phyloP scores from a whole-genome alignment of 768 basidiomycete genomes.

The Lepiota subincarnata region DNA sequence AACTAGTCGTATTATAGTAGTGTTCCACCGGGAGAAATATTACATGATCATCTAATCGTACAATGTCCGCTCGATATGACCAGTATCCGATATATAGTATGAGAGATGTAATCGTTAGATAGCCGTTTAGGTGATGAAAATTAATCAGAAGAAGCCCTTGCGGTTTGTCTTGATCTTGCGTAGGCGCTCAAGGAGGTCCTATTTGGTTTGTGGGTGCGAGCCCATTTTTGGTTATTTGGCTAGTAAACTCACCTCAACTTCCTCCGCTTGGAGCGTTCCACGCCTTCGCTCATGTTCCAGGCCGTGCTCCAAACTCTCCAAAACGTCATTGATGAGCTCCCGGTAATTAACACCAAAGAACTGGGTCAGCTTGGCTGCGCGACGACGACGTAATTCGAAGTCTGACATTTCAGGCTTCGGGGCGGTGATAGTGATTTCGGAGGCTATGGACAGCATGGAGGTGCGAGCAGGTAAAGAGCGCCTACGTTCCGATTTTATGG shows the following conservation, averaged over 20 bases:
- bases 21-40: slow-evolving; percentile 10
- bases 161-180: slow-evolving; percentile 54
- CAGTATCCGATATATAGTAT: slow-evolving; percentile 8
- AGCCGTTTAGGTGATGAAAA: slow-evolving; percentile 2
- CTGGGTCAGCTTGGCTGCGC: slow-evolving; percentile 79
- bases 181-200: slow-evolving; percentile 56
- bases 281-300: slow-evolving; percentile 62
- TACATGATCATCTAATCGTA: slow-evolving; percentile 8
- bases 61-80: slow-evolving; percentile 10
- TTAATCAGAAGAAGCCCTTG: slow-evolving; percentile 17
- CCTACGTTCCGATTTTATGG: slow-evolving; percentile 57
- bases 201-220: slow-evolving; percentile 6
- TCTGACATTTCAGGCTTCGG: slow-evolving; percentile 42
- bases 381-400: slow-evolving; percentile 69
- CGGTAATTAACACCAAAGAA: slow-evolving; percentile 88
- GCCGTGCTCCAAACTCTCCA: slow-evolving; percentile 77
- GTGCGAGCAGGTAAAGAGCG: slow-evolving; percentile 65
- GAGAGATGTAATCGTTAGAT: slow-evolving; percentile 9
- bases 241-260: slow-evolving; percentile 60
- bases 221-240: not conserved
- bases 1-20: slow-evolving; percentile 67
- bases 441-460: slow-evolving; percentile 55
- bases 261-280: slow-evolving; percentile 62
- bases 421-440: slow-evolving; percentile 41
- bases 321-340: slow-evolving; percentile 69